phyloP scores from a whole-genome alignment of 768 basidiomycete species.

The Russula virescens region DNA sequence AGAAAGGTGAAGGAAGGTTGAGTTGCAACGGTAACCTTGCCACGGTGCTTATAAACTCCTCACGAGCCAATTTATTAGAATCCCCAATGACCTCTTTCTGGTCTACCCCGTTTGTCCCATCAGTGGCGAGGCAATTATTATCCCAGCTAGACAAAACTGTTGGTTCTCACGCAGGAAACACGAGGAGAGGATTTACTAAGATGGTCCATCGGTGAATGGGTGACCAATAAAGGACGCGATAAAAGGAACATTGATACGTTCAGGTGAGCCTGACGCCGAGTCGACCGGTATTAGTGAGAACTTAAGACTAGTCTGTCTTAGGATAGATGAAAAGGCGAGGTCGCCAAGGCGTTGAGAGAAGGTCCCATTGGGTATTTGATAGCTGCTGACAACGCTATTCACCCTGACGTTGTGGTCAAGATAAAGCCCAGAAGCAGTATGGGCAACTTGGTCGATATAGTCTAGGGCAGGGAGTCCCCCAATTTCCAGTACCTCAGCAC shows the following conservation, averaged over 20 bases:
- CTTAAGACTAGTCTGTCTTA: conserved; percentile 42
- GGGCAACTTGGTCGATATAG: conserved; percentile 53
- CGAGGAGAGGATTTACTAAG: conserved; percentile 39
- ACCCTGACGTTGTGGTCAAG: conserved; percentile 58
- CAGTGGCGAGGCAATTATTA: conserved; percentile 50
- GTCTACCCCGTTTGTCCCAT: conserved; percentile 48
- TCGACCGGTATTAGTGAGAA: conserved; percentile 44
- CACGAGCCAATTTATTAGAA: too few species aligned
- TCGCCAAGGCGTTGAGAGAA: conserved; percentile 56
- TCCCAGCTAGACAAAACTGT: conserved; percentile 41
- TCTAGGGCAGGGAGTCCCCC: conserved; percentile 47
- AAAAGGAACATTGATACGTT: conserved; percentile 49
- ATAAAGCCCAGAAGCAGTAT: conserved; percentile 54
- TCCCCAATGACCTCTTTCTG: too few species aligned
- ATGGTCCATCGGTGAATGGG: conserved; percentile 44
- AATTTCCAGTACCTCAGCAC: conserved; percentile 50
- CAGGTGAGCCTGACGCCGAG: conserved; percentile 36
- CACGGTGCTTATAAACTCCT: too few species aligned
- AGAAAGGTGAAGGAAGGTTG: conserved; percentile 42
- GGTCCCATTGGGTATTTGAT: conserved; percentile 36
- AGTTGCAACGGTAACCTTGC: too few species aligned
- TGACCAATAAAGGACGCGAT: conserved; percentile 42
- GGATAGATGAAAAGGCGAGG: conserved; percentile 49
- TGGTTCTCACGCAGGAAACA: background rate
- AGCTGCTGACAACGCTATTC: conserved; percentile 57